Evolutionary conservation across 768 basidiomycete genomes (phyloP).

Genomic region (Rossbeevera mucosa): DNA sequence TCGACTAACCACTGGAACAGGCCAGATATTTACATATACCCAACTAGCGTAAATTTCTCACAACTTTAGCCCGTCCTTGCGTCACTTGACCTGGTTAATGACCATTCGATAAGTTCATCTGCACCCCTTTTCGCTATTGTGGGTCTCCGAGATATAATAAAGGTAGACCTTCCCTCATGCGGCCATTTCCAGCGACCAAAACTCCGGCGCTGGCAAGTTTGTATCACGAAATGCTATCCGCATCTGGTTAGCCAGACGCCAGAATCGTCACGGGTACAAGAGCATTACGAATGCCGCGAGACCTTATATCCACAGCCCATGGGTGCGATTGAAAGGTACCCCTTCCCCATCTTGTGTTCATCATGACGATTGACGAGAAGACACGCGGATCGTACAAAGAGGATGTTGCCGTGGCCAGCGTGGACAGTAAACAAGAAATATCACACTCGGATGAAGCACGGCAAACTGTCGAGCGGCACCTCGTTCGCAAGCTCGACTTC

Average conservation of each 20-base stretch:
- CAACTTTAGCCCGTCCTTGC: no score
- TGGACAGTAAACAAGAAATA: neutral
- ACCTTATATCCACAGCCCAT: neutral
- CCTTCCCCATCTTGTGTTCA: neutral
- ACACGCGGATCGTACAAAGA: slow-evolving; percentile 7
- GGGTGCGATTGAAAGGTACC: neutral
- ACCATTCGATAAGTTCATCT: neutral
- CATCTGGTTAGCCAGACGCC: neutral
- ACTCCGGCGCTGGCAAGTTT: neutral
- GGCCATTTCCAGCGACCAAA: neutral
- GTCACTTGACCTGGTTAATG: neutral
- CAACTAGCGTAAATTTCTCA: neutral
- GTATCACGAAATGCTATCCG: neutral
- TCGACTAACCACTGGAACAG: neutral
- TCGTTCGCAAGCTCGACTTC: slow-evolving; percentile 26
- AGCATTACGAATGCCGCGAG: neutral
- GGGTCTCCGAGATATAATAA: neutral
- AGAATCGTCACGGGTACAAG: neutral
- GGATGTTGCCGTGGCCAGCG: neutral
- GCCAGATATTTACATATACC: neutral
- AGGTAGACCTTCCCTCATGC: neutral
- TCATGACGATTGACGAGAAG: slow-evolving; percentile 20
- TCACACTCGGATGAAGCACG: slow-evolving; percentile 5
- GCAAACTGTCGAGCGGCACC: slow-evolving; percentile 14
- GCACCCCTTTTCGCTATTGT: neutral